Conservation (phyloP, 1,139 yeast species). For the Diutina ranongensis region DNA sequence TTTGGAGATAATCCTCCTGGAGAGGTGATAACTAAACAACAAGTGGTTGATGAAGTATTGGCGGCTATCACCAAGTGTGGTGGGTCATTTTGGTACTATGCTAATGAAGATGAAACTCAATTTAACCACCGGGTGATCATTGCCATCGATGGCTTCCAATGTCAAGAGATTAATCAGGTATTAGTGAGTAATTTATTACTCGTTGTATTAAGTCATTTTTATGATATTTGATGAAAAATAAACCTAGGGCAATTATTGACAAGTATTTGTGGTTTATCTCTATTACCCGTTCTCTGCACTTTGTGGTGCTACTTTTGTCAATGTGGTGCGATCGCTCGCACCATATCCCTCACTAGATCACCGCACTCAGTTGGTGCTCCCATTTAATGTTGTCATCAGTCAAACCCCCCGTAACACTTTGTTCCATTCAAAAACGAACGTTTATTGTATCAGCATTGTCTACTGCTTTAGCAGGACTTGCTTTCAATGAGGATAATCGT, state of each 20-base stretch:
- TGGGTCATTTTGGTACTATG: not conserved
- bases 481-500: constrained; percentile 37
- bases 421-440: not conserved
- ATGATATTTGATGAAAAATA: not conserved
- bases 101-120: not conserved
- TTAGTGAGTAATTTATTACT: not conserved
- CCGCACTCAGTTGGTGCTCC: not conserved
- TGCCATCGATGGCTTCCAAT: not conserved
- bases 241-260: no score
- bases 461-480: constrained; percentile 12
- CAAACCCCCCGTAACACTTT: not conserved
- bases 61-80: not conserved
- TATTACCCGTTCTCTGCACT: not conserved
- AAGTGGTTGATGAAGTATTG: not conserved
- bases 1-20: not conserved
- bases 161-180: not conserved
- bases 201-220: not conserved
- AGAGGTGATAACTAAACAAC: not conserved
- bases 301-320: not conserved
- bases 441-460: constrained; percentile 13
- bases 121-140: not conserved
- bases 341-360: no score
- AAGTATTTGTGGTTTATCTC: no score
- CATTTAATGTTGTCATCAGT: not conserved
- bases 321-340: no score